Evolutionary conservation across 192 early-diverging fungal genomes (phyloP).

Genomic region (Podila verticillata): DNA sequence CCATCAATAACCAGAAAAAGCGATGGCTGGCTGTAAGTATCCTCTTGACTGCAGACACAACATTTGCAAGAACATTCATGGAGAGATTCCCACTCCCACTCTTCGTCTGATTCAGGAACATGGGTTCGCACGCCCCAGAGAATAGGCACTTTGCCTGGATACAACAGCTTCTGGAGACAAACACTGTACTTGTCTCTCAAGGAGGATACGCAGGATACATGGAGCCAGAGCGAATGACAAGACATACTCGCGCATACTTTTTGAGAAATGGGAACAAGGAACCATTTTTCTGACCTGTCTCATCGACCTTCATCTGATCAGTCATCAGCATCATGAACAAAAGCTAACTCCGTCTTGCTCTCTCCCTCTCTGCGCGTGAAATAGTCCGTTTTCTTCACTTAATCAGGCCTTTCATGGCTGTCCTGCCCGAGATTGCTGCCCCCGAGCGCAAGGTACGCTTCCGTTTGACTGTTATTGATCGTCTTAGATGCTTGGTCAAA

Average conservation of each 20-base stretch:
- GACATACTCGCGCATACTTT: too few species aligned
- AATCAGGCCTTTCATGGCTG: constrained; percentile 96
- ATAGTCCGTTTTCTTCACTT: constrained; percentile 95
- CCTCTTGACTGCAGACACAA: neutral
- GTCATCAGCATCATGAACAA: neutral
- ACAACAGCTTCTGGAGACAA: too few species aligned
- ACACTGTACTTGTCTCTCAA: too few species aligned
- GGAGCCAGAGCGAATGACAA: too few species aligned
- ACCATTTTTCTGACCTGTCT: too few species aligned
- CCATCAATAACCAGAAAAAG: neutral
- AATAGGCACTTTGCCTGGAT: neutral
- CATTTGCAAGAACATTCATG: too few species aligned
- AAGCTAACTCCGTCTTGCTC: constrained; percentile 7
- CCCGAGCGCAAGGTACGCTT: constrained; percentile 92
- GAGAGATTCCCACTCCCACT: too few species aligned
- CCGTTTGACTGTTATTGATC: too few species aligned
- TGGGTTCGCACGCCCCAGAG: constrained; percentile 2
- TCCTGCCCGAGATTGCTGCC: constrained; percentile 97
- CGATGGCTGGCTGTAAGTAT: constrained; percentile 4
- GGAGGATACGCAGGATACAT: too few species aligned
- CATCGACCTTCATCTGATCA: neutral
- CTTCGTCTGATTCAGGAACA: neutral
- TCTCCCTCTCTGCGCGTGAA: constrained; percentile 5
- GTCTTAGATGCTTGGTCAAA: too few species aligned
- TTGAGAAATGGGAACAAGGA: too few species aligned